Evolutionary conservation across 306 rosid species (phyloP), one percentile per base, ranked within the genome.

Genomic region (Acacia acuminata): DNA sequence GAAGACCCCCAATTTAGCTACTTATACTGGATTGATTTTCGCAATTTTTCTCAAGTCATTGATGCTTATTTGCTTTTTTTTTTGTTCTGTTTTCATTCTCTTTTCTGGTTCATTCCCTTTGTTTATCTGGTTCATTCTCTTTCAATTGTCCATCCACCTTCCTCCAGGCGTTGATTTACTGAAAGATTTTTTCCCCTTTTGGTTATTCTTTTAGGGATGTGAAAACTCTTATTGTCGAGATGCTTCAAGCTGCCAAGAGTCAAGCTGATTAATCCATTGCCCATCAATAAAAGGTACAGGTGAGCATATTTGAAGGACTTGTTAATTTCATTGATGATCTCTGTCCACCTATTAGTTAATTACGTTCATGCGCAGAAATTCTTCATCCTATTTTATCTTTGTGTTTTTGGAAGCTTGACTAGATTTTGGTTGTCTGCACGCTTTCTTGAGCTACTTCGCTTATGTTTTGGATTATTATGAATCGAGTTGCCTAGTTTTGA

Each of bases 161-260:
- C n/a, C n/a, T n/a, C n/a, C 45, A 40, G n/a, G n/a, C 58, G 32
- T 47, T 36, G 22, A 71, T 70, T 58, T 13, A 60, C 82, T 58
- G 60, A 69, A 3, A 55, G 55, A 7, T 51, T 10, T 22, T 45
- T 10, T 27, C 53, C 34, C 84, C 19, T 7, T 64, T 75, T 17
- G 63, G 56, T 70, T 76, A 47, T 87, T 78, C 75, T 81, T 80
- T 36, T 71, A 96, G 98, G 92, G 97, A 91, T 72, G 94, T 96
- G 75, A 96, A 96, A 94, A 96, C 90, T 77, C 93, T 96, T 45
- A 90, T 96, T 80, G 94, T 96, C 77, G 99, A 96, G 89, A 96
- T 96, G 99, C 94, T 96, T 81, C 94, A 91, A 79, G 97, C 92
- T 55, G 97, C 97, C 40, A 87, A 77, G 82, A 83, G 93, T 79